Evolutionary conservation across 2,329 filamentous ascomycete genomes (phyloP), one percentile per base, ranked within the genome.

Genomic region (Nigrograna mackinnonii): DNA sequence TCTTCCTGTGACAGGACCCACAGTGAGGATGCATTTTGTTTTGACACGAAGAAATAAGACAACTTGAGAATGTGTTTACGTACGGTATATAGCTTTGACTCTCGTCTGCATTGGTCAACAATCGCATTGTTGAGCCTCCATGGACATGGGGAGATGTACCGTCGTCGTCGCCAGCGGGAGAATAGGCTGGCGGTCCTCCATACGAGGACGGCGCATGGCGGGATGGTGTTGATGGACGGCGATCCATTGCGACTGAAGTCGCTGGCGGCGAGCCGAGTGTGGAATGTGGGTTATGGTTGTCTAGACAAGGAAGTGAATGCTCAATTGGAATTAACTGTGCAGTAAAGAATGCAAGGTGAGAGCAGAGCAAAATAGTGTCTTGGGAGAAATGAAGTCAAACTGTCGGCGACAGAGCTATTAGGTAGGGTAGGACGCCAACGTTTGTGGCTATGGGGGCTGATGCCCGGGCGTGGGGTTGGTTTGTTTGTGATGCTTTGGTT

Each of bases 61-160:
- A 17, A 18, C 26, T 12, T 4, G 33, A 34, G 34, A 37, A 37
- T 34, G 42, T 30, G 37, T 22, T 35, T 34, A 75, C 67, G 70
- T 67, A 68, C 71, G 66, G 60, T 56, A 66, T 63, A 55, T 73
- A 72, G 52, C 62, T 62, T 39, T 58, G 57, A 49, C 57, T 60
- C 35, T 74, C 70, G 39, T 76, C 72, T 30, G 58, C 63, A 49
- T 70, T 70, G 50, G 74, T 75, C 66, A 78, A 67, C 58, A 78
- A 64, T 45, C 75, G 72, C 74, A 78, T 76, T 34, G 71, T 74
- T 41, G 73, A 67, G 42, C 70, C 70, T 57, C 68, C 64, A 54
- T 67, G 68, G 42, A 55, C 51, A 35, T 62, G 54, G 22, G 57
- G 60, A 22, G 63, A 60, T 14, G 62, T 57, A 35, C 54, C 57